Evolutionary conservation across 805 yeast species (phyloP).

Genomic region (Danielia reshetovae): DNA sequence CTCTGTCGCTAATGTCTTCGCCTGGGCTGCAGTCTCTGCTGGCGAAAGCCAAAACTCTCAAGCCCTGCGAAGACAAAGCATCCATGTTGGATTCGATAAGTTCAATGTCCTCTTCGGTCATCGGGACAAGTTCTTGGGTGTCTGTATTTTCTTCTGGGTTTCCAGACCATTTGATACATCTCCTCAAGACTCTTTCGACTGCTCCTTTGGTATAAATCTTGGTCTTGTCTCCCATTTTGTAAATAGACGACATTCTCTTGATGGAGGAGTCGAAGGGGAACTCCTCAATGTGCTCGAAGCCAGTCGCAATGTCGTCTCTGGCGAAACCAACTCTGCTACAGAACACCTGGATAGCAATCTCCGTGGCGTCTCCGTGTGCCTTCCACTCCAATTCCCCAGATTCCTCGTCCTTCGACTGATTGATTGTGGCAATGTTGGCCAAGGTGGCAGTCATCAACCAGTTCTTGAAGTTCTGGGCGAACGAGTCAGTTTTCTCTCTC

Average conservation of each 20-base stretch:
- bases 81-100: constrained; percentile 17
- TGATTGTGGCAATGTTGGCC: constrained; percentile 75
- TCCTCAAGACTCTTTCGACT: constrained; percentile 15
- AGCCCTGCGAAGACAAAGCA: constrained; percentile 17
- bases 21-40: constrained; percentile 11
- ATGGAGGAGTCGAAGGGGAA: constrained; percentile 18
- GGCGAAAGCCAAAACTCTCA: constrained; percentile 20
- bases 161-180: constrained; percentile 17
- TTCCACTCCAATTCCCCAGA: constrained; percentile 31
- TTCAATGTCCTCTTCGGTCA: constrained; percentile 15
- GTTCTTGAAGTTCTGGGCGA: constrained; percentile 29
- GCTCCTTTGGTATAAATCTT: constrained; percentile 19
- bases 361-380: constrained; percentile 21
- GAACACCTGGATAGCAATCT: constrained; percentile 18
- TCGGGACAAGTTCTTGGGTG: constrained; percentile 9
- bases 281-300: constrained; percentile 13
- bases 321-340: constrained; percentile 15
- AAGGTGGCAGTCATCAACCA: constrained; percentile 69
- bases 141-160: constrained; percentile 16
- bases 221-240: constrained; percentile 9
- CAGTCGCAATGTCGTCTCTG: constrained; percentile 23
- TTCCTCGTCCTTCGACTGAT: constrained; percentile 38
- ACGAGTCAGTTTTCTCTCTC: constrained; percentile 15
- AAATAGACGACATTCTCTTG: constrained; percentile 17
- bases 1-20: constrained; percentile 15